Evolutionary conservation across 345 rosid genomes (phyloP).

Genomic region (Citrus medica): DNA sequence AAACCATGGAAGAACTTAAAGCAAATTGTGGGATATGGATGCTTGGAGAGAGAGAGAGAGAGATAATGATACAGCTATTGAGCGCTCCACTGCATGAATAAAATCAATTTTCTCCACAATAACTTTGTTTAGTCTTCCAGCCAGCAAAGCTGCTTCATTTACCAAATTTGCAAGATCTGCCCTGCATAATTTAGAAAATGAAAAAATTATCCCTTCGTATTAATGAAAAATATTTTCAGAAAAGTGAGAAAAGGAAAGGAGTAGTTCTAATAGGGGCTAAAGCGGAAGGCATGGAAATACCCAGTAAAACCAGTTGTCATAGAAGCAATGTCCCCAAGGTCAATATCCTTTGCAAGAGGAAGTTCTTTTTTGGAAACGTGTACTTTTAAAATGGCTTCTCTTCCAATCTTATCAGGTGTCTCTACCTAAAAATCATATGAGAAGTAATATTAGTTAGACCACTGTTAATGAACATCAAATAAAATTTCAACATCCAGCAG

Average conservation of each 20-base stretch:
- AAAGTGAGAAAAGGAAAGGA: neutral
- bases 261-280: neutral
- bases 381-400: constrained; percentile 89
- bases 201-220: neutral
- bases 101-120: constrained; percentile 83
- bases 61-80: constrained; percentile 65
- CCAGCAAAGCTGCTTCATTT: constrained; percentile 97
- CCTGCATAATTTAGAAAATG: constrained; percentile 39
- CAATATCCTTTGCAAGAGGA: constrained; percentile 74
- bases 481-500: constrained; percentile 11
- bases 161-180: constrained; percentile 98
- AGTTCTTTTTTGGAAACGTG: constrained; percentile 81
- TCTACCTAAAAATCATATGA: constrained; percentile 60
- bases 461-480: neutral
- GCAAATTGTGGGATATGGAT: neutral
- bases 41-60: neutral
- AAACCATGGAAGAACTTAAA: neutral
- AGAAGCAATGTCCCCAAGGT: constrained; percentile 75
- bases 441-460: constrained; percentile 10
- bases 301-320: constrained; percentile 99
- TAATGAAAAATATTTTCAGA: neutral
- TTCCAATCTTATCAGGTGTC: constrained; percentile 84
- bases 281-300: constrained; percentile 33
- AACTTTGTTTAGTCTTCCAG: constrained; percentile 78
- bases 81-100: constrained; percentile 91